phyloP scores from a whole-genome alignment of 345 rosid species.

The Pugionium dolabratum region DNA sequence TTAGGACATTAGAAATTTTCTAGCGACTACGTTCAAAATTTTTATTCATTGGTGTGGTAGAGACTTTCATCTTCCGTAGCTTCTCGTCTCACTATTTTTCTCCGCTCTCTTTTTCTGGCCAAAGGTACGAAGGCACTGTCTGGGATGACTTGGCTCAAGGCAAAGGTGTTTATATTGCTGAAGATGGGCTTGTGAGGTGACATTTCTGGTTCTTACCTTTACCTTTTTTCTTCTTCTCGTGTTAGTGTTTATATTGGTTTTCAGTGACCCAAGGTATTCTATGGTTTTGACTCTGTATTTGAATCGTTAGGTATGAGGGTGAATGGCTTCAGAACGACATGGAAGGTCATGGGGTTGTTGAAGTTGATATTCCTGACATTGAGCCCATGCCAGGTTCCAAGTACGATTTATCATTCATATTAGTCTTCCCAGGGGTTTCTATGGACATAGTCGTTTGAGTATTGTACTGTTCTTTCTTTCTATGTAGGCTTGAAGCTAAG shows the following conservation, averaged over 20 bases:
- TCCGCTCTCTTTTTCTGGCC: conserved; percentile 25
- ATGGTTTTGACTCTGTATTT: conserved; percentile 17
- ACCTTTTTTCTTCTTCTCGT: conserved; percentile 10
- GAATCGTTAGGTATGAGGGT: conserved; percentile 77
- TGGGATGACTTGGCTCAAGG: conserved; percentile 99
- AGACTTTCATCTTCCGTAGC: conserved; percentile 18
- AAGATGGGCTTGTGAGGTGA: conserved; percentile 78
- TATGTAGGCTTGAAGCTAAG: conserved; percentile 78
- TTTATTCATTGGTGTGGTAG: not conserved
- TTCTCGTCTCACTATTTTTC: conserved; percentile 1
- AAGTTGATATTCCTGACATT: conserved; percentile 87
- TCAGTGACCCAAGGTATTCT: not conserved
- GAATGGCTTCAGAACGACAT: conserved; percentile 87
- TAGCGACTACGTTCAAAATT: conserved; percentile 2
- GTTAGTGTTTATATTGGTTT: not conserved
- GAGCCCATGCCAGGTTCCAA: conserved; percentile 93
- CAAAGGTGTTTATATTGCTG: conserved; percentile 89
- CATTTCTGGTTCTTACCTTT: conserved; percentile 7
- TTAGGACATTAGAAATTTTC: not conserved
- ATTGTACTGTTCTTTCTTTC: conserved; percentile 12
- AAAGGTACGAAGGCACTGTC: conserved; percentile 89
- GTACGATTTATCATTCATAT: conserved; percentile 48
- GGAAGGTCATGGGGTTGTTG: conserved; percentile 92
- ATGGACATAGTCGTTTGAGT: conserved; percentile 10
- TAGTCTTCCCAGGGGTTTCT: not conserved